These are phyloP conservation scores for Termitomyces sp. DNA, from an alignment of 768 basidiomycete genomes.

Conservation along the genomic window DNA sequence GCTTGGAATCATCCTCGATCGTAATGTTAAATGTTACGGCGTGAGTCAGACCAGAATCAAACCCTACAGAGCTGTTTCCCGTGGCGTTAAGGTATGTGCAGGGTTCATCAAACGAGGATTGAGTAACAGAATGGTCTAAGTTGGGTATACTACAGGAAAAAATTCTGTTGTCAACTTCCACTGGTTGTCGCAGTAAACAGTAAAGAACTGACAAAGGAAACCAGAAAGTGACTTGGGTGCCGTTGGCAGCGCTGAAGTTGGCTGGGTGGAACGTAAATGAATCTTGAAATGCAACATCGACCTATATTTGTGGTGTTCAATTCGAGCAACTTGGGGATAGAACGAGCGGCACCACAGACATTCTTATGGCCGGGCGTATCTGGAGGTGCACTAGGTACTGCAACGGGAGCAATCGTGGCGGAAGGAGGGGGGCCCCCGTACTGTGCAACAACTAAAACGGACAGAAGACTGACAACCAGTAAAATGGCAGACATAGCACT, in stretches of 20 bases:
- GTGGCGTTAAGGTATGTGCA: conserved; percentile 43
- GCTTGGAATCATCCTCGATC: conserved; percentile 39
- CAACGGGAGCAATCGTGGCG: conserved; percentile 19
- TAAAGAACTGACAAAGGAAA: conserved; percentile 37
- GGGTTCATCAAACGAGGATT: conserved; percentile 47
- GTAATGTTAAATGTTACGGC: conserved; percentile 38
- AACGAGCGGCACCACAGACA: conserved; percentile 16
- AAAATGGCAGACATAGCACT: conserved; percentile 21
- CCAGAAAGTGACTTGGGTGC: conserved; percentile 48
- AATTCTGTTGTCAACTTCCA: background rate
- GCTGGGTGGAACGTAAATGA: conserved; percentile 36
- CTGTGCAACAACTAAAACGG: conserved; percentile 34
- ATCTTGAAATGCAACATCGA: conserved; percentile 36
- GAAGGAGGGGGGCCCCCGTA: conserved; percentile 19
- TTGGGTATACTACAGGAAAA: conserved; percentile 26
- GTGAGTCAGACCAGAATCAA: conserved; percentile 46
- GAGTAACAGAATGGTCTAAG: conserved; percentile 46
- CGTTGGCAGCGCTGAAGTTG: conserved; percentile 41
- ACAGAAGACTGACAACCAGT: conserved; percentile 22
- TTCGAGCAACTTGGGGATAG: background rate
- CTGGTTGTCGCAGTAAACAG: background rate
- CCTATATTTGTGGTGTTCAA: conserved; percentile 19
- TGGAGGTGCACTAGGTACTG: conserved; percentile 35
- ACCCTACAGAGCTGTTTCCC: conserved; percentile 32
- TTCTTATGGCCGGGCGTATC: conserved; percentile 28